A percentile compares a stretch with the other conserved stretches of the same genome.
phyloP scores from a whole-genome alignment of 2,329 filamentous ascomycete species.

The Claviceps sp. region DNA sequence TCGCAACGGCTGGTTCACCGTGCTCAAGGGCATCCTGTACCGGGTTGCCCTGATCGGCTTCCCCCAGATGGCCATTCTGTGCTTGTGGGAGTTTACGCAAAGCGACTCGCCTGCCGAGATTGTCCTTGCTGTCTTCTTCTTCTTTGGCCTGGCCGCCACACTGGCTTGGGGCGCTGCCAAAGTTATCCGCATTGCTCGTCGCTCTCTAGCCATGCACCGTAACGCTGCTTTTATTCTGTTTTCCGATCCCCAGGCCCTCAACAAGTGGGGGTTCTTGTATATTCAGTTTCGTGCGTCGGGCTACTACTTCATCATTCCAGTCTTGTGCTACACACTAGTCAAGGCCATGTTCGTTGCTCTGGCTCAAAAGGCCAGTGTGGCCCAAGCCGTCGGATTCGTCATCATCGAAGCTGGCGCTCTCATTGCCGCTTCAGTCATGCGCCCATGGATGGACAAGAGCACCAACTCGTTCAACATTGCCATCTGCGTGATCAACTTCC shows the following conservation, averaged over 20 bases:
- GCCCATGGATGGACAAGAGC: constrained; percentile 98
- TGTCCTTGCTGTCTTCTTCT: constrained; percentile 77
- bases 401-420: constrained; percentile 70
- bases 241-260: constrained; percentile 83
- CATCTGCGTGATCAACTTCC: constrained; percentile 78
- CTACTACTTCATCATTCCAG: constrained; percentile 85
- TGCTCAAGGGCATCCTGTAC: constrained; percentile 89
- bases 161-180: constrained; percentile 80
- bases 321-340: constrained; percentile 65
- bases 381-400: constrained; percentile 71
- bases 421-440: constrained; percentile 63
- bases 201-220: constrained; percentile 82
- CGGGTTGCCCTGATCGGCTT: constrained; percentile 82
- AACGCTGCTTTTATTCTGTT: constrained; percentile 96
- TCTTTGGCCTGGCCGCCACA: constrained; percentile 65
- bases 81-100: constrained; percentile 84
- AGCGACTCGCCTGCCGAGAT: constrained; percentile 76
- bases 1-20: constrained; percentile 84
- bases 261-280: constrained; percentile 98
- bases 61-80: constrained; percentile 80
- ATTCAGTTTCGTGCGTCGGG: constrained; percentile 92
- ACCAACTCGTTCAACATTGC: constrained; percentile 94
- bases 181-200: constrained; percentile 77
- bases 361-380: constrained; percentile 53
- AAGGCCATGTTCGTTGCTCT: constrained; percentile 86